Base-by-base conservation (phyloP, 495 filamentous ascomycete species). In the Podospora appendiculata region DNA sequence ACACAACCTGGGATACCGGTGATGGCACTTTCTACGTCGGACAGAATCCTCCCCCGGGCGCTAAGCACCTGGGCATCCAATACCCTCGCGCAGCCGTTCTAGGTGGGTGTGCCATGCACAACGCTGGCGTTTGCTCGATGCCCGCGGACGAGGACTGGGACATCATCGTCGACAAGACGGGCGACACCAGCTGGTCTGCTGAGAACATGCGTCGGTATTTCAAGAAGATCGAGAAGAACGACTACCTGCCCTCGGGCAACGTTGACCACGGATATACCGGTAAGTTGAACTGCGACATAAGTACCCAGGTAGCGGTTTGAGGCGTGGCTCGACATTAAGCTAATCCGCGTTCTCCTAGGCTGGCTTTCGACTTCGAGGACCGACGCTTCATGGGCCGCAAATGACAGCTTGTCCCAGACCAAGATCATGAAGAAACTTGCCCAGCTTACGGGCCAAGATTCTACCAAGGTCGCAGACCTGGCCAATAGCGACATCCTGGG, bases 61-160 rank as follows among this genome's bases (percentile, higher is more conserved):
- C 73, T 4, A 69, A 70, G 50, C 59, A 60, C 12, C 62, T 75
- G 8, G 73, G 73, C 0, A 71, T 76, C 12, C 72, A 72, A 56
- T 77, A 77, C 44, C 74, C 74, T 9, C 69, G 74, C 18, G 69
- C 71, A 14, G 73, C 63, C 32, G 72, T 72, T 1, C 62, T 77
- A 13, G 74, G 74, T 35, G 74, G 74, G 7, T 76, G 70, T 43
- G 73, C 71, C n/a, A 75, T 73, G 69, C 72, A 76, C 55, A 77
- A 77, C 43, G 74, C 65, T 13, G 70, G 68, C 8, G 66, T 75
- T 0, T 70, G 66, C 36, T 54, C 66, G 5, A 41, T 74, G 11
- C 73, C 73, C 13, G 64, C 66, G 9, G 70, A 73, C 32, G 67
- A 70, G 12, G 73, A 77, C 54, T 77, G 73, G 73, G 57, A 76